Conservation (phyloP, 768 basidiomycete genomes). For the Boletus tylopilopsis region DNA sequence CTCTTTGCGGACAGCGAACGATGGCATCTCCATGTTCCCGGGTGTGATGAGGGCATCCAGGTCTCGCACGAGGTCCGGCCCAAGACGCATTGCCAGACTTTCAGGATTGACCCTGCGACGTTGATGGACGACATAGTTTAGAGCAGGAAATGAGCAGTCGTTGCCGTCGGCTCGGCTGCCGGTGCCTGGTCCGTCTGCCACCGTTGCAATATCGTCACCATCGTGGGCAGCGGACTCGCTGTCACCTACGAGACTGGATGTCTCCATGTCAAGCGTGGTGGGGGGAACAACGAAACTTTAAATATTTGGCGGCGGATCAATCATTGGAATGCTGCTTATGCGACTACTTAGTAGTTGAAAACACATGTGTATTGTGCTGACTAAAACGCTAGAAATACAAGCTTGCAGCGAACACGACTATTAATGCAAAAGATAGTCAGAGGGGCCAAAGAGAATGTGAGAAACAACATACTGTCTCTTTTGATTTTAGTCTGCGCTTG, state of each 20-base stretch:
- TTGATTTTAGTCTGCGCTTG: constrained; percentile 92
- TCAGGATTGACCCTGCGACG: constrained; percentile 61
- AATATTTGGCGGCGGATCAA: constrained; percentile 9
- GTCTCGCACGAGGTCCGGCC: constrained; percentile 63
- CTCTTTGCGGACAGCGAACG: constrained; percentile 64
- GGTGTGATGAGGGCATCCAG: constrained; percentile 68
- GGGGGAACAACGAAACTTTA: constrained; percentile 8
- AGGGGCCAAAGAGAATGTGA: neutral
- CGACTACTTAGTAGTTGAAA: neutral
- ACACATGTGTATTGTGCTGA: neutral
- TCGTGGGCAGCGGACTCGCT: constrained; percentile 3
- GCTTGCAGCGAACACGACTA: constrained; percentile 86
- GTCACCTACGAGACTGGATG: neutral
- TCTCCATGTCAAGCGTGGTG: constrained; percentile 13
- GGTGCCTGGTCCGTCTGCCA: constrained; percentile 16
- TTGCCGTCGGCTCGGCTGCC: constrained; percentile 6
- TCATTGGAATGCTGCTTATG: constrained; percentile 20
- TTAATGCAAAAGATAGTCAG: constrained; percentile 6
- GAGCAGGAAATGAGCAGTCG: neutral
- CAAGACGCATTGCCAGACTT: constrained; percentile 62
- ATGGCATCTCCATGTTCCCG: constrained; percentile 71
- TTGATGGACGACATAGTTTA: constrained; percentile 21
- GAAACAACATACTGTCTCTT: constrained; percentile 76
- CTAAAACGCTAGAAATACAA: constrained; percentile 62
- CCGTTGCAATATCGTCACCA: neutral